Conservation (phyloP, 371 early-diverging fungal genomes). For the Dipsacomyces acuminosporus region DNA sequence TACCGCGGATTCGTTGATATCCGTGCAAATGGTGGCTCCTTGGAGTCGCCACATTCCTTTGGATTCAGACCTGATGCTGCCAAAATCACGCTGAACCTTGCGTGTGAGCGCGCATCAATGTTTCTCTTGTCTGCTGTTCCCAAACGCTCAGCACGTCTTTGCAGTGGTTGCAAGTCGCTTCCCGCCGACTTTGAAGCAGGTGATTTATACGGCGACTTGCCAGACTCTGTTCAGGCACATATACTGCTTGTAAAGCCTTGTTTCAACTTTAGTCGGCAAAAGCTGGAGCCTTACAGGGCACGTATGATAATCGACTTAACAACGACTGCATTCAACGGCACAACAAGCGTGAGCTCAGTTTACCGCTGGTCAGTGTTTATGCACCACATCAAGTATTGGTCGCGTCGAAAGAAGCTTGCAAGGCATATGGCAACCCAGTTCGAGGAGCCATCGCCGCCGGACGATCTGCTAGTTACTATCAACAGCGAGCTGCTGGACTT, state of each 20-base stretch:
- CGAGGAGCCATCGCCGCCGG: constrained; percentile 12
- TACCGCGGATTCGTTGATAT: constrained; percentile 10
- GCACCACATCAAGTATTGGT: constrained; percentile 43
- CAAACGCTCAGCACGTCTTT: constrained; percentile 8
- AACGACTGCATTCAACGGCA: constrained; percentile 19
- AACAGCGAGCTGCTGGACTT: constrained; percentile 32
- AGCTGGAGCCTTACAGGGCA: constrained; percentile 25
- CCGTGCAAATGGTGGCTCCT: constrained; percentile 39
- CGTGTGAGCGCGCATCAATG: constrained; percentile 33
- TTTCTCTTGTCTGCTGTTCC: constrained; percentile 34
- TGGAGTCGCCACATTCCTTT: constrained; percentile 36
- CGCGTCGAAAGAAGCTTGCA: constrained; percentile 33
- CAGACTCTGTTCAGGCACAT: constrained; percentile 27
- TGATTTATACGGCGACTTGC: constrained; percentile 27
- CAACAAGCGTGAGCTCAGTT: constrained; percentile 26
- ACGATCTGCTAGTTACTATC: constrained; percentile 30
- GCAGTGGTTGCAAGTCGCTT: background rate
- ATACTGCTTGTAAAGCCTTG: constrained; percentile 18
- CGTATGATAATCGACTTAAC: constrained; percentile 28
- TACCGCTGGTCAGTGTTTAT: constrained; percentile 44
- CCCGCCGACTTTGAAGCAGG: constrained; percentile 6
- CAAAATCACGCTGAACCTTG: constrained; percentile 21
- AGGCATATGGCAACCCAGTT: constrained; percentile 30
- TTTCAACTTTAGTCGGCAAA: constrained; percentile 17
- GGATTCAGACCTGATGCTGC: constrained; percentile 29